These are phyloP conservation scores for Physaria fendleri DNA, from an alignment of 345 rosid species.

Conservation along the genomic window DNA sequence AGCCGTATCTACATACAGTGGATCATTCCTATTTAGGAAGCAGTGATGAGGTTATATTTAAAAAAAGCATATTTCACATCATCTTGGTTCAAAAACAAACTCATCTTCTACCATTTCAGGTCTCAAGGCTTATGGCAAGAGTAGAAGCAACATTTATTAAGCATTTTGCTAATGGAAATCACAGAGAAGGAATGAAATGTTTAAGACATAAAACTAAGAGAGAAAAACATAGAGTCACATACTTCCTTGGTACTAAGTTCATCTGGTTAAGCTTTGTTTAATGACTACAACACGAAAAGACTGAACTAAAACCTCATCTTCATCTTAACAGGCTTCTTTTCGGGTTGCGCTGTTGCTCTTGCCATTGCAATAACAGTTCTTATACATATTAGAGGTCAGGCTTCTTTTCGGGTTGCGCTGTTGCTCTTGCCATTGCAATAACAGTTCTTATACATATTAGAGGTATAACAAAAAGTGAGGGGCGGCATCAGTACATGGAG, in stretches of 20 bases:
- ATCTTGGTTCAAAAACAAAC: neutral
- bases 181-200: constrained; percentile 50
- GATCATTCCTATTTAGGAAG: constrained; percentile 61
- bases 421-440: constrained; percentile 54
- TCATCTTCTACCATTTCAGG: constrained; percentile 29
- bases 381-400: constrained; percentile 48
- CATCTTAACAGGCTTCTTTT: constrained; percentile 47
- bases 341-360: constrained; percentile 64
- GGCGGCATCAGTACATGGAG: constrained; percentile 51
- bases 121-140: constrained; percentile 52
- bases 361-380: constrained; percentile 40
- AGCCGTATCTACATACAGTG: constrained; percentile 49
- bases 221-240: constrained; percentile 63
- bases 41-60: constrained; percentile 69
- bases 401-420: constrained; percentile 57
- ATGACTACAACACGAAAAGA: neutral
- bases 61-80: neutral
- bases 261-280: neutral
- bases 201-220: constrained; percentile 51
- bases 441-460: constrained; percentile 46
- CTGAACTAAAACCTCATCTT: neutral
- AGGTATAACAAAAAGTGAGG: constrained; percentile 40
- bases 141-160: constrained; percentile 60
- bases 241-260: constrained; percentile 46
- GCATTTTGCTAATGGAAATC: constrained; percentile 77